phyloP scores from a whole-genome alignment of 164 flowering plant genomes.

The Umbellularia californica region DNA sequence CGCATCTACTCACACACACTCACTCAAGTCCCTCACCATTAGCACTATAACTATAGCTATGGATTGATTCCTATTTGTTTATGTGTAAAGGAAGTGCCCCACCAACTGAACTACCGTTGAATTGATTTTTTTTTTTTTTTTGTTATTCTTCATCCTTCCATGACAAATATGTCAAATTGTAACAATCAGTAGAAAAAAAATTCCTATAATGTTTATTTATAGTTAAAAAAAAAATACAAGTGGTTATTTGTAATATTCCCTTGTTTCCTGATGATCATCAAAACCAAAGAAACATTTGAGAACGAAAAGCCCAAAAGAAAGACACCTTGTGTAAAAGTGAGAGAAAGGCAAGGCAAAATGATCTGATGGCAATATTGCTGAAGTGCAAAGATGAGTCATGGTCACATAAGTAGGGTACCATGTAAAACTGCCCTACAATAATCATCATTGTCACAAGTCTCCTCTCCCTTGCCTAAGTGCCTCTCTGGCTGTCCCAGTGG shows the following conservation, averaged over 20 bases:
- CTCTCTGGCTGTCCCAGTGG: background rate
- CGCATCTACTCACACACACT: too few species aligned
- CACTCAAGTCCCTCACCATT: too few species aligned
- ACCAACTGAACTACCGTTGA: too few species aligned
- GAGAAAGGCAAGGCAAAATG: background rate
- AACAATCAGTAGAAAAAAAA: too few species aligned
- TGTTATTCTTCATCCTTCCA: too few species aligned
- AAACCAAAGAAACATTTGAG: background rate
- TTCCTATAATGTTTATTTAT: too few species aligned
- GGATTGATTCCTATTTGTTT: too few species aligned
- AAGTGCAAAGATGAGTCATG: conserved; percentile 8
- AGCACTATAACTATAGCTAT: too few species aligned
- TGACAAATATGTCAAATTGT: too few species aligned
- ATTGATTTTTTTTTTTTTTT: too few species aligned
- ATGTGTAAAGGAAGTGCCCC: too few species aligned
- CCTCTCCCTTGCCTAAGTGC: background rate
- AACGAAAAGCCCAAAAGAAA: conserved; percentile 2
- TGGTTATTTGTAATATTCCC: background rate
- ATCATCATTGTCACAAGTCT: background rate
- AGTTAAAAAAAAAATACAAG: too few species aligned
- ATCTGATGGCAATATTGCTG: conserved; percentile 3
- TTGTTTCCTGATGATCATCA: background rate
- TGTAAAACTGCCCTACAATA: background rate
- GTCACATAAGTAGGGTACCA: conserved; percentile 7
- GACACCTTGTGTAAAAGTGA: background rate